These are phyloP conservation scores for Xanthoconium purpureum DNA, from an alignment of 768 basidiomycete species.

Conservation along the genomic window DNA sequence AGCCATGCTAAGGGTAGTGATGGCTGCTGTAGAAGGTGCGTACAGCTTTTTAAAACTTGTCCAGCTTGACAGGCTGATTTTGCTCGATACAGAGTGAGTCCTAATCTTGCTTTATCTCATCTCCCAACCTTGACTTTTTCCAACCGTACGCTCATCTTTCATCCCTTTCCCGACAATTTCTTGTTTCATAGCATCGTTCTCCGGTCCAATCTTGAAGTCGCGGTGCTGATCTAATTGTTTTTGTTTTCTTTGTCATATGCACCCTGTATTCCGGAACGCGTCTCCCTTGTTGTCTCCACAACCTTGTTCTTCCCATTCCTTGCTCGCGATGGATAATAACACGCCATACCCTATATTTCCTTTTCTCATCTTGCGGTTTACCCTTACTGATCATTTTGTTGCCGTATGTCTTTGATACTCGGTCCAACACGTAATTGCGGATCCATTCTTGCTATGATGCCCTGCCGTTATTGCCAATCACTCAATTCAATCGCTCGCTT, in stretches of 20 bases:
- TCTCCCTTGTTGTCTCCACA: slow-evolving; percentile 17
- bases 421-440: slow-evolving; percentile 29
- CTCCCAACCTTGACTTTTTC: slow-evolving; percentile 17
- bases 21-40: slow-evolving; percentile 94
- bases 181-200: slow-evolving; percentile 34
- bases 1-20: slow-evolving; percentile 81
- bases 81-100: slow-evolving; percentile 60
- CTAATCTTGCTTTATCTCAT: slow-evolving; percentile 21
- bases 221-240: slow-evolving; percentile 33
- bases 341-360: neutral
- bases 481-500: slow-evolving; percentile 1
- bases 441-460: slow-evolving; percentile 20
- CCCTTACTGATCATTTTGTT: slow-evolving; percentile 16
- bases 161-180: slow-evolving; percentile 10
- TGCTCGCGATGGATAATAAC: slow-evolving; percentile 17
- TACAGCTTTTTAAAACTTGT: slow-evolving; percentile 7
- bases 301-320: slow-evolving; percentile 17
- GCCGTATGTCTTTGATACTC: slow-evolving; percentile 25
- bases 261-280: slow-evolving; percentile 12
- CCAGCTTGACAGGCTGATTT: slow-evolving; percentile 11
- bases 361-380: slow-evolving; percentile 5
- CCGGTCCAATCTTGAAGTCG: slow-evolving; percentile 36
- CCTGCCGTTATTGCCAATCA: neutral
- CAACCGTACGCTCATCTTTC: slow-evolving; percentile 29
- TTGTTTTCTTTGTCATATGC: slow-evolving; percentile 19